A percentile compares a stretch with the other conserved stretches of the same genome.
Conservation (phyloP, 1,284 basidiomycete species). For the Rhizoctonia solani region DNA sequence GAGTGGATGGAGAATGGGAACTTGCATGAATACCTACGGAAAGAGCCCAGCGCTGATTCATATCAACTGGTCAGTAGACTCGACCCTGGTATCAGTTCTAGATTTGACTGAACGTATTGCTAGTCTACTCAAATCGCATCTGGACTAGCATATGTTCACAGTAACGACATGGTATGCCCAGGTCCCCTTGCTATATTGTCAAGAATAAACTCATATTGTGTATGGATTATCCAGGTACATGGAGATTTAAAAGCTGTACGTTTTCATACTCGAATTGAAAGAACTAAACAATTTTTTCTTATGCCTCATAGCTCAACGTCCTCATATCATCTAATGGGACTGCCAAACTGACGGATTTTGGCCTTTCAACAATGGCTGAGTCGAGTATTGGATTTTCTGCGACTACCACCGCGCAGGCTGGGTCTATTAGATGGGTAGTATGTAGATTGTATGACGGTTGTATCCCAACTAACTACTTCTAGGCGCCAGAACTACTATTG, state of each 20-base stretch:
- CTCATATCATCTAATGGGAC: not conserved
- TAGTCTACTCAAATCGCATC: not conserved
- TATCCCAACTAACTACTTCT: not conserved
- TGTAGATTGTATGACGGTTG: no score
- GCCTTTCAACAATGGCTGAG: not conserved
- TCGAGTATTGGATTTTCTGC: not conserved
- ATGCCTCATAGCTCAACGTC: not conserved
- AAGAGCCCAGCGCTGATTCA: not conserved
- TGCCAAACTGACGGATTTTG: not conserved
- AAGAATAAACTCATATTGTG: not conserved
- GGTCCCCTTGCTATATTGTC: not conserved
- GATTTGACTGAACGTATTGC: no score
- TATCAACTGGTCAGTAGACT: not conserved
- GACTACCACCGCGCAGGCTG: no score
- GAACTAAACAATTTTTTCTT: not conserved
- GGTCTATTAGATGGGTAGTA: no score
- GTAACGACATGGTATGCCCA: not conserved
- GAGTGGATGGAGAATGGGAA: not conserved
- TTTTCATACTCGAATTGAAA: not conserved
- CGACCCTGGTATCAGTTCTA: no score
- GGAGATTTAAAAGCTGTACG: not conserved
- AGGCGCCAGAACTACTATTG: not conserved
- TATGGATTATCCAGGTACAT: not conserved
- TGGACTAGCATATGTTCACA: not conserved
- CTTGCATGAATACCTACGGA: not conserved